Conservation (phyloP, 106 monocot genomes). For the Apostasia shenzhenica region DNA sequence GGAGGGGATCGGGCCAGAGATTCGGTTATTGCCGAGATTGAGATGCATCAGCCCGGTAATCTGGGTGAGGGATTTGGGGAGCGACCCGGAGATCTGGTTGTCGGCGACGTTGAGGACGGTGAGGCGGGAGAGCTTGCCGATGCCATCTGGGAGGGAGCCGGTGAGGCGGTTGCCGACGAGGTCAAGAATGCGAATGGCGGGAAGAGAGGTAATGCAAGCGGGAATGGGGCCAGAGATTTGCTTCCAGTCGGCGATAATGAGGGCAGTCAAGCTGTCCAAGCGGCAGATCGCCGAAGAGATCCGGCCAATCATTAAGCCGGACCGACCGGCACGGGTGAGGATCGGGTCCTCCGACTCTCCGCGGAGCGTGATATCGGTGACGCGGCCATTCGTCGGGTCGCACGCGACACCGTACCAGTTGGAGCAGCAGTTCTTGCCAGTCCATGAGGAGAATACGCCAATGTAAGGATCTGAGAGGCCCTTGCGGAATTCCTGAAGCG, state of each 20-base stretch:
- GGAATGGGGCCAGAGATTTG: slow-evolving; percentile 70
- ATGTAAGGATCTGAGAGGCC: slow-evolving; percentile 38
- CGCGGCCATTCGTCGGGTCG: slow-evolving; percentile 47
- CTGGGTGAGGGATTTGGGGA: slow-evolving; percentile 51
- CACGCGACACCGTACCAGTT: slow-evolving; percentile 79
- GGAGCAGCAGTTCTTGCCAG: slow-evolving; percentile 57
- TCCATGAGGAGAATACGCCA: slow-evolving; percentile 59
- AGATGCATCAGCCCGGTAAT: slow-evolving; percentile 67
- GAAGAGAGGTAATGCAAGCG: slow-evolving; percentile 50
- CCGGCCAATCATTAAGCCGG: slow-evolving; percentile 67
- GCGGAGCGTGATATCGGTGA: slow-evolving; percentile 43
- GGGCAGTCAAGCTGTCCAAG: slow-evolving; percentile 44
- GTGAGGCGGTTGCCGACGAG: slow-evolving; percentile 72
- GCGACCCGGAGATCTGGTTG: slow-evolving; percentile 53
- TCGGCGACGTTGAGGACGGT: slow-evolving; percentile 85
- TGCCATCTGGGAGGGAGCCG: slow-evolving; percentile 46
- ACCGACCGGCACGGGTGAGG: slow-evolving; percentile 26
- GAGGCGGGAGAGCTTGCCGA: slow-evolving; percentile 51
- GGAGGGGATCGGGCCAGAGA: slow-evolving; percentile 51
- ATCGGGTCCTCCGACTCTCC: slow-evolving; percentile 44
- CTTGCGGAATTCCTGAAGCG: slow-evolving; percentile 36
- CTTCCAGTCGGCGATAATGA: slow-evolving; percentile 87
- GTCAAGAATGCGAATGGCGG: slow-evolving; percentile 61
- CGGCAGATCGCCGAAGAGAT: slow-evolving; percentile 54
- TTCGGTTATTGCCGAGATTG: slow-evolving; percentile 54